Evolutionary conservation across 176 grass and related monocot genomes (phyloP).

Genomic region (Saccharum spontaneum): DNA sequence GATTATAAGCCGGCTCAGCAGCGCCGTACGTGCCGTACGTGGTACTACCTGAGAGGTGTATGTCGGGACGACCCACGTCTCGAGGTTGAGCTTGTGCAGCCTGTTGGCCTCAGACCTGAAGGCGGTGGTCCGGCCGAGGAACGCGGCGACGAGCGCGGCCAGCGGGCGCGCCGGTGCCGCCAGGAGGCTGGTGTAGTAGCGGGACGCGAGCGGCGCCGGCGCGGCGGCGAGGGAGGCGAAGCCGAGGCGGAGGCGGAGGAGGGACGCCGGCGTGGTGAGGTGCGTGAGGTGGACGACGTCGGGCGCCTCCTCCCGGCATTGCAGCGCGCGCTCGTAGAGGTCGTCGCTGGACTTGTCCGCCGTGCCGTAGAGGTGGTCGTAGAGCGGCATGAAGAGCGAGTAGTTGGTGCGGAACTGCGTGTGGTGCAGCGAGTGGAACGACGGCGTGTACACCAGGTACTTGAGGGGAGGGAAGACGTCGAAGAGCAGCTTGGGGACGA

Average conservation of each 20-base stretch:
- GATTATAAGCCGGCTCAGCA: no score
- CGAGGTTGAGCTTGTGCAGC: slow-evolving; percentile 34
- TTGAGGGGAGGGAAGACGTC: slow-evolving; percentile 69
- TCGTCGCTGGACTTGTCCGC: slow-evolving; percentile 61
- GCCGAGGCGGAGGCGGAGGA: slow-evolving; percentile 50
- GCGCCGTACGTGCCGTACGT: no score
- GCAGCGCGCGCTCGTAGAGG: slow-evolving; percentile 49
- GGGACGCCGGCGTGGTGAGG: slow-evolving; percentile 45
- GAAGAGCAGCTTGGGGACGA: slow-evolving; percentile 66
- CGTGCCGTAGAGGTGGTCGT: slow-evolving; percentile 68
- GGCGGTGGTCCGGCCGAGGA: not conserved
- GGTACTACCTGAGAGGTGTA: slow-evolving; percentile 56
- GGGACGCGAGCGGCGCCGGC: slow-evolving; percentile 25
- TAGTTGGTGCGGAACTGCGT: slow-evolving; percentile 78
- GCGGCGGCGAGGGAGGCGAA: slow-evolving; percentile 50
- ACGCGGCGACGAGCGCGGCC: slow-evolving; percentile 17
- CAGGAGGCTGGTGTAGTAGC: not conserved
- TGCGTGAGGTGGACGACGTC: slow-evolving; percentile 82
- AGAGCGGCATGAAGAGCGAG: slow-evolving; percentile 77
- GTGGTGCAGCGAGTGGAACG: slow-evolving; percentile 85
- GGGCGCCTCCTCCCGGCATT: not conserved
- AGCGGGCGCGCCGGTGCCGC: not conserved
- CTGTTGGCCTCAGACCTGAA: slow-evolving; percentile 52
- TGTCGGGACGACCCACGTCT: slow-evolving; percentile 65
- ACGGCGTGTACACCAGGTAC: slow-evolving; percentile 94